Base-by-base conservation (phyloP, 495 filamentous ascomycete genomes). In the Penicillium goetzii region DNA sequence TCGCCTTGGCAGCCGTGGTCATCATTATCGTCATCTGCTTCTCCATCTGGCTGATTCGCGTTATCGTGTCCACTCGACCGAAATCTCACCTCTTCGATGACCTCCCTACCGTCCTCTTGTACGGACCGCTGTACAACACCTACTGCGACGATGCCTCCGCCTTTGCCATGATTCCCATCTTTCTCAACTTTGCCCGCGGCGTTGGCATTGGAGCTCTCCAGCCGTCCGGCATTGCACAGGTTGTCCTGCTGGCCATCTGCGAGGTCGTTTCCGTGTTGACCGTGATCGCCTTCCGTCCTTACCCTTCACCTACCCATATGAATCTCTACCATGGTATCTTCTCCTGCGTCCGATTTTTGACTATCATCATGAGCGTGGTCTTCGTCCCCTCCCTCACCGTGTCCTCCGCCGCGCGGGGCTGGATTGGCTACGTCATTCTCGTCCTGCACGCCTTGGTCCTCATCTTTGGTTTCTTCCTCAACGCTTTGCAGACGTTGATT, bases 61-160 rank as follows among this genome's bases (percentile, higher is more conserved):
- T 94, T 38, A 93, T 97, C 68, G 85, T 87, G 32, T 87, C 81
- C 25, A 93, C 92, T 4, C 87, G 91, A 62, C 95, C 95, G 0
- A 88, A 90, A 47, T 87, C 92, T 15, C 88, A 89, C 64, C 84
- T 99, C 23, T 99, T 96, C 71, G 95, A 99, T 72, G 92, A 97
- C 74, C 84, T 98, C 51, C 85, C 91, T 10, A 97, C 92, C 0
- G 89, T 97, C 11, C 83, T 99, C 14, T 81, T 92, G 2, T 98
- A 97, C 69, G 95, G 95, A 5, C 92, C 95, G 4, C 82, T 99
- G n/a, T 99, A 98, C 79, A 99, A 99, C 75, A 99, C 96, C 2
- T 97, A 94, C 72, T 88, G 85, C 19, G 93, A 94, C 33, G 93
- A 96, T 77, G 90, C 93, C 28, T 89, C 92, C 1, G 87, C 91